Conservation (phyloP, 2,329 filamentous ascomycete species). For the Aspergillus fructus region DNA sequence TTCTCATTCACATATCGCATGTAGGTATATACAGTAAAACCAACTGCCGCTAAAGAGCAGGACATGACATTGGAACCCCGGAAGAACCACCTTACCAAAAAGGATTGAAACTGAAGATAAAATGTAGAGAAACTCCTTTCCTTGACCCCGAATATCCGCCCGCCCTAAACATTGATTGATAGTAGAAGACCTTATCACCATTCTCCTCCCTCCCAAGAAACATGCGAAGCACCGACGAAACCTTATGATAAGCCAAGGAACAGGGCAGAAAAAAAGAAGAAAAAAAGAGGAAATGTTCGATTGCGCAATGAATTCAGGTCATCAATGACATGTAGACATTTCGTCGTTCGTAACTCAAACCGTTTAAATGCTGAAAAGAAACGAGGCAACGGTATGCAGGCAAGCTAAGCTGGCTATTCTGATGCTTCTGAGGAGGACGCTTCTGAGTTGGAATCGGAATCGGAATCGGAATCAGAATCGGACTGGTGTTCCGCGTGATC, state of each 20-base stretch:
- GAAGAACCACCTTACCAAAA: not conserved
- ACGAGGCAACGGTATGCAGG: not conserved
- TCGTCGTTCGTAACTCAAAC: not conserved
- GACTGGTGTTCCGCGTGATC: slow-evolving; percentile 58
- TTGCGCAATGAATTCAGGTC: not conserved
- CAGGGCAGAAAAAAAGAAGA: no score
- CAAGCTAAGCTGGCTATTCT: slow-evolving; percentile 7
- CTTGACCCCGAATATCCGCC: not conserved
- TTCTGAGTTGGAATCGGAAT: slow-evolving; percentile 34
- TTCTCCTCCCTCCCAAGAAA: not conserved
- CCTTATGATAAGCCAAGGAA: not conserved
- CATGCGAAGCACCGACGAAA: not conserved
- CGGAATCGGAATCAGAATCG: slow-evolving; percentile 39
- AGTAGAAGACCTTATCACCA: not conserved
- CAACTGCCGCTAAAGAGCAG: not conserved
- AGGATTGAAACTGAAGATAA: not conserved
- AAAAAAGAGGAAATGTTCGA: not conserved
- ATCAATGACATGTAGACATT: not conserved
- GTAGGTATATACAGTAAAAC: not conserved
- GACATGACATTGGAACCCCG: not conserved
- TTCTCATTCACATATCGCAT: not conserved
- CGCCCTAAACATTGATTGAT: not conserved
- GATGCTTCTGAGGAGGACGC: slow-evolving; percentile 28
- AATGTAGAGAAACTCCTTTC: not conserved
- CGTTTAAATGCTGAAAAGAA: not conserved